Conservation (phyloP, 116 monocot species). For the Phalaenopsis hybrid region DNA sequence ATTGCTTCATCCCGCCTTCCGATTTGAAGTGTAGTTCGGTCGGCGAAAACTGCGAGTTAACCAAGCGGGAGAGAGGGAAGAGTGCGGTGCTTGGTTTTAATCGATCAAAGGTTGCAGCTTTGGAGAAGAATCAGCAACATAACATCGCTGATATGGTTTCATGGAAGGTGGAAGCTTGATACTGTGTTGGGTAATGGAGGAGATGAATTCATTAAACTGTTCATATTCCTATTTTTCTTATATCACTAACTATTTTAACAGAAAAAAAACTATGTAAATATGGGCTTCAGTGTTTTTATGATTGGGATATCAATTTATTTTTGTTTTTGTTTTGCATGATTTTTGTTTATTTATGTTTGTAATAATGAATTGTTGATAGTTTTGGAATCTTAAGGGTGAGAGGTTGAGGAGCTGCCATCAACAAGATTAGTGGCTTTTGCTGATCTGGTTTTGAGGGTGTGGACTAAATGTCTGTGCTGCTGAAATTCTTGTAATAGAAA, state of each 20-base stretch:
- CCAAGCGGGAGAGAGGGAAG: conserved; percentile 33
- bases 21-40: conserved; percentile 41
- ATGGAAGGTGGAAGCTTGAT: conserved; percentile 48
- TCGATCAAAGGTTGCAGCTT: conserved; percentile 47
- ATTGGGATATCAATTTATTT: conserved; percentile 8
- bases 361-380: conserved; percentile 1
- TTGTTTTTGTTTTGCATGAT: neutral
- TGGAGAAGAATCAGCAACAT: conserved; percentile 23
- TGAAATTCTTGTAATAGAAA: neutral
- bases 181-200: neutral
- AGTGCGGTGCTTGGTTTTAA: conserved; percentile 5
- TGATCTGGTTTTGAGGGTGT: neutral
- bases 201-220: conserved; percentile 12
- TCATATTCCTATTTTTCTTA: conserved; percentile 23
- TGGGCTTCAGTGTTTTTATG: conserved; percentile 25
- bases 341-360: too few relatives aligned
- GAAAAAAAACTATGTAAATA: neutral
- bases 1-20: conserved; percentile 88
- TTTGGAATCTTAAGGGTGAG: neutral
- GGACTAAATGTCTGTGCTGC: neutral
- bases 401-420: neutral
- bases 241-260: conserved; percentile 15
- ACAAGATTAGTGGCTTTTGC: neutral
- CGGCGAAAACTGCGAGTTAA: conserved; percentile 38
- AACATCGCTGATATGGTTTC: conserved; percentile 18